Conservation (phyloP, 495 filamentous ascomycete species). For the Neurospora sp. region DNA sequence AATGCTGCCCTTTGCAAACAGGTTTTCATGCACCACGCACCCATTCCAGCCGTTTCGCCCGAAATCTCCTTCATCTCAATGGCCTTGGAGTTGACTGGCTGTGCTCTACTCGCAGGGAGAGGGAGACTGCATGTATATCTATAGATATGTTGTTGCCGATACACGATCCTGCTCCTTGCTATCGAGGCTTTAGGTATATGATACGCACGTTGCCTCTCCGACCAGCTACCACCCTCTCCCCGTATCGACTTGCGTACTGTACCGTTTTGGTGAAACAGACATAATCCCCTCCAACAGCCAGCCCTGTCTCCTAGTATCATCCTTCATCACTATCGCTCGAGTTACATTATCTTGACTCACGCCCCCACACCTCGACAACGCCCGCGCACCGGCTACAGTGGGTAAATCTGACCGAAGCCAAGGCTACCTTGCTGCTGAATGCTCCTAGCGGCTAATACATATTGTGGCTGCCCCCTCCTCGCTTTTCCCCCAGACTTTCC, state of each 20-base stretch:
- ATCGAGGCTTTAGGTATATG: slow-evolving; percentile 4
- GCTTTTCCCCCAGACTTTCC: neutral
- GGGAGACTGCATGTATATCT: neutral
- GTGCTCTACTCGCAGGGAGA: neutral
- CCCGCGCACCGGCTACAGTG: slow-evolving; percentile 8
- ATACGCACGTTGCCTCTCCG: neutral
- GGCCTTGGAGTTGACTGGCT: neutral
- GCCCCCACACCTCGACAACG: slow-evolving; percentile 12
- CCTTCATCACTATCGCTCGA: slow-evolving; percentile 9
- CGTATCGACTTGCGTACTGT: slow-evolving; percentile 1
- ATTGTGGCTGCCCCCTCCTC: slow-evolving; percentile 14
- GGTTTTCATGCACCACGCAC: neutral
- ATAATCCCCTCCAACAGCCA: slow-evolving; percentile 6
- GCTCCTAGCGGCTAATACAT: slow-evolving; percentile 10
- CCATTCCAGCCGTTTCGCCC: neutral
- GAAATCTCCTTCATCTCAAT: neutral
- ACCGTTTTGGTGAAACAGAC: slow-evolving; percentile 18
- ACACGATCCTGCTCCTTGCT: slow-evolving; percentile 1
- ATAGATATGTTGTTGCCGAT: neutral
- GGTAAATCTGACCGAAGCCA: slow-evolving; percentile 19
- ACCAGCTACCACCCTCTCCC: neutral
- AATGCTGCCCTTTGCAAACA: neutral
- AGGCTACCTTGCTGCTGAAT: slow-evolving; percentile 2
- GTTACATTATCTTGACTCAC: slow-evolving; percentile 19
- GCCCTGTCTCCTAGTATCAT: neutral